Conservation (phyloP, 768 basidiomycete genomes). For the Scleroderma citrinum region DNA sequence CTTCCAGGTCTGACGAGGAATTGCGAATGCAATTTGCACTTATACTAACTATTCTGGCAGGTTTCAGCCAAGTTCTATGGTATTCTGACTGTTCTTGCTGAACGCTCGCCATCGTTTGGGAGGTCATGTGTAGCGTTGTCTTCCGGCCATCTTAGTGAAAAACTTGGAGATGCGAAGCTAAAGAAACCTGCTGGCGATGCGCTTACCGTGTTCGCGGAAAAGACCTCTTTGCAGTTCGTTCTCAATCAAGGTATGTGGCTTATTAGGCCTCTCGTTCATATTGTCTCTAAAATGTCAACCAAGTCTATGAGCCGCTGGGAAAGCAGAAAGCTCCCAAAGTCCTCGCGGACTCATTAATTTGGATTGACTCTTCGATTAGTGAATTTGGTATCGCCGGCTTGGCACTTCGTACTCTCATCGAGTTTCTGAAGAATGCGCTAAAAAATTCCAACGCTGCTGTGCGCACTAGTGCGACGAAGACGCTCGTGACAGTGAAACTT, state of each 20-base stretch:
- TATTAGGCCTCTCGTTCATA: constrained; percentile 3
- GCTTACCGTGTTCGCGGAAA: constrained; percentile 79
- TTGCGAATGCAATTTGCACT: neutral
- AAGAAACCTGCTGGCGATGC: constrained; percentile 95
- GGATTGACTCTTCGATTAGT: constrained; percentile 79
- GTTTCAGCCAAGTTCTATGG: constrained; percentile 88
- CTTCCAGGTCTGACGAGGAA: constrained; percentile 64
- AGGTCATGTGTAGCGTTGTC: constrained; percentile 78
- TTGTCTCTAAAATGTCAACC: constrained; percentile 11
- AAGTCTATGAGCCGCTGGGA: constrained; percentile 88
- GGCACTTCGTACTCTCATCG: constrained; percentile 77
- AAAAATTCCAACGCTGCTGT: constrained; percentile 94
- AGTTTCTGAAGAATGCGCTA: constrained; percentile 81
- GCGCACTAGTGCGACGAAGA: constrained; percentile 88
- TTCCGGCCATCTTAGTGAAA: constrained; percentile 81
- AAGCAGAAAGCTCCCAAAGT: constrained; percentile 99
- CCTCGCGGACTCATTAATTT: constrained; percentile 81
- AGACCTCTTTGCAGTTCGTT: constrained; percentile 90
- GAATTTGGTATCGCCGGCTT: constrained; percentile 93
- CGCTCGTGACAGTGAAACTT: constrained; percentile 83
- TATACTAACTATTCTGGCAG: constrained; percentile 34
- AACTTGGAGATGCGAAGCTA: constrained; percentile 92
- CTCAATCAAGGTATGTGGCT: constrained; percentile 71
- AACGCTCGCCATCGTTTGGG: constrained; percentile 77
- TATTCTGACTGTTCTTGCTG: constrained; percentile 66